Percentiles rank a stretch among this genome's conserved stretches.
phyloP scores from a whole-genome alignment of 176 grass and related monocot species.

The Triticum aestivum region IWGSC_CS_RefSeq_v2.1 NC_057803.1:485205022-485205521 shows the following conservation, averaged over 20 bases:
- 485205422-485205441: not conserved
- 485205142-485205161: not conserved
- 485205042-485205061: not conserved
- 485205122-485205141: not conserved
- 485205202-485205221: not conserved
- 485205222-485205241: not conserved
- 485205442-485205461: not conserved
- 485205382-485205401: not conserved
- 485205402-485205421: not conserved
- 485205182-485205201: too few species aligned
- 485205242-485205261: not conserved
- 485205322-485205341: not conserved
- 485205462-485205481: not conserved
- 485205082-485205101: not conserved
- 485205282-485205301: not conserved
- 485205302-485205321: not conserved
- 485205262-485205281: not conserved
- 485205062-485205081: not conserved
- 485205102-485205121: too few species aligned
- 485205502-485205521: not conserved
- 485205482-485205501: not conserved
- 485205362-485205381: not conserved
- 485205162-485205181: not conserved
- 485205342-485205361: not conserved
- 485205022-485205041: not conserved